Base-by-base conservation (phyloP, 2,329 filamentous ascomycete species). In the Pseudopithomyces chartarum region DNA sequence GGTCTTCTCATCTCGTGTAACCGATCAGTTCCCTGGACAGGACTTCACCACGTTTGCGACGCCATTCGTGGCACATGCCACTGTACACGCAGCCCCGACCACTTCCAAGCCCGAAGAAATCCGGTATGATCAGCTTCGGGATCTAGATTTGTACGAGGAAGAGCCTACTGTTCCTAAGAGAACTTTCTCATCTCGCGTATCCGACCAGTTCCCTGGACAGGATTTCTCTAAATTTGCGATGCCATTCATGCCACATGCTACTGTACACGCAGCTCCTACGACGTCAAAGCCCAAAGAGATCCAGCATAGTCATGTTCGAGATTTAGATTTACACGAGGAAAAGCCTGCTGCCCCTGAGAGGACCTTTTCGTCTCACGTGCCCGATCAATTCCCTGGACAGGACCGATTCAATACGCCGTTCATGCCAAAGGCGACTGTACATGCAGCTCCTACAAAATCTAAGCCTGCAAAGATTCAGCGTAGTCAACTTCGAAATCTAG, bases 1-100 rank as follows among this genome's bases (percentile, higher is more conserved):
- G 12, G 3, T 71, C 39, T 76, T 78, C 60, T 78, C 81, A 45
- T 76, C 82, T 33, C 81, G 84, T 64, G 76, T 85, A 33, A 73
- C 78, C 39, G 79, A 83, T 63, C 85, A 87, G 63, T 87, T 87
- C 62, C 85, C 84, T 3, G 84, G 84, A 44, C 84, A 86, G 66
- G 79, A 84, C 55, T 70, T 83, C 15, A 58, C 70, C 4, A 70
- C 75, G 7, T 80, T 74, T 58, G 63, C 82, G 10, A 68, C 75
- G 48, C 79, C 83, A 36, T 82, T 80, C 63, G 73, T 77, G 53
- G 79, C 80, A 52, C 73, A 75, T 54, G 65, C 33, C 69, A 78
- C 32, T 52, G 17, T 22, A 39, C 54, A 62, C 32, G 61, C 65
- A n/a, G n/a, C n/a, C n/a, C n/a, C n/a, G n/a, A n/a, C n/a, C n/a